A percentile compares a stretch with the other conserved stretches of the same genome.
Evolutionary conservation across 306 rosid species (phyloP).

Genomic region (Canavalia gladiata): DNA sequence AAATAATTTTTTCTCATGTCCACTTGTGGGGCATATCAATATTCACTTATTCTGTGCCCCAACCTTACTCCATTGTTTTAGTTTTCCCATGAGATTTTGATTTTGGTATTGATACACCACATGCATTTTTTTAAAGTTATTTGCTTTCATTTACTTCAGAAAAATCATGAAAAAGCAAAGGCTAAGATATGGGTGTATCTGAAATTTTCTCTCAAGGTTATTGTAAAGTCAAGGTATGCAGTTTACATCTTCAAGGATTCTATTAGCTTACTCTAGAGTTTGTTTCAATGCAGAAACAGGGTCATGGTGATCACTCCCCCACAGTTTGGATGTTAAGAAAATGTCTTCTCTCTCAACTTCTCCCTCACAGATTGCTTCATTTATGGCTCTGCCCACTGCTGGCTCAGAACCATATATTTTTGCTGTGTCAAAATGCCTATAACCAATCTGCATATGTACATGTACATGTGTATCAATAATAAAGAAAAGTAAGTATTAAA

Average conservation of each 20-base stretch:
- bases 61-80: constrained; percentile 30
- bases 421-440: constrained; percentile 92
- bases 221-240: neutral
- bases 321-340: constrained; percentile 85
- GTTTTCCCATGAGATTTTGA: neutral
- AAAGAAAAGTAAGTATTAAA: neutral
- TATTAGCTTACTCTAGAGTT: constrained; percentile 66
- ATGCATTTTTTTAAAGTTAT: constrained; percentile 1
- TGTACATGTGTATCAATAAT: neutral
- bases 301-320: constrained; percentile 95
- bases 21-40: neutral
- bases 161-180: neutral
- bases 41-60: neutral
- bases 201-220: constrained; percentile 2
- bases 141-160: constrained; percentile 13
- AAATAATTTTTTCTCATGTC: constrained; percentile 10
- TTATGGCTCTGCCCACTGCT: constrained; percentile 75
- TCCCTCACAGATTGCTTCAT: constrained; percentile 58
- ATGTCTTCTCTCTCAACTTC: constrained; percentile 66
- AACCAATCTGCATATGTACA: constrained; percentile 72
- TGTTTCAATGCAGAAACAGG: constrained; percentile 82
- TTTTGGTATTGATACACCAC: constrained; percentile 33
- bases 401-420: constrained; percentile 86
- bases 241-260: constrained; percentile 2
- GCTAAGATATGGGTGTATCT: neutral